Evolutionary conservation across 768 basidiomycete species (phyloP), one percentile per base, ranked within the genome.

Genomic region (Leccinum variicolor): DNA sequence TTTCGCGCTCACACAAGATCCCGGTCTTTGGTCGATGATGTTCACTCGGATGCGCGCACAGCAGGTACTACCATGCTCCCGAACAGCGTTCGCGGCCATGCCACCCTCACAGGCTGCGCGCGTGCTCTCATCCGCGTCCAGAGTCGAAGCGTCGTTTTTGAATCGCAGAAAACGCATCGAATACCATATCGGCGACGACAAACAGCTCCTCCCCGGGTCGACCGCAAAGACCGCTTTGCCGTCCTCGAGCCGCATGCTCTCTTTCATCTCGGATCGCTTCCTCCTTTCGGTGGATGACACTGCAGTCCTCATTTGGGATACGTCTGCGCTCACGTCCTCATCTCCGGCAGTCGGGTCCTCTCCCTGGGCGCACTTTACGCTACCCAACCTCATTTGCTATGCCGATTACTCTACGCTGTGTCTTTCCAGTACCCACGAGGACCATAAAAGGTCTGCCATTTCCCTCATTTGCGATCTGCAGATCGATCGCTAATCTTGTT

Each of bases 191-290:
- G 48, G 47, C 14, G 54, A 34, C 6, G 25, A 55, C 5, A 34
- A 33, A 28, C 49, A 39, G n/a, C 52, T 52, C 5, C 26, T 25
- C 29, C 11, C 21, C 17, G 11, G 11, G 23, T 51, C 47, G 45
- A 41, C 45, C 39, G n/a, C 21, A n/a, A n/a, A n/a, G 45, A 36
- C 33, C 28, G 5, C 53, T 7, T 28, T 56, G 1, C 43, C 47
- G 4, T 50, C 15, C 51, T 53, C 62, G 13, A 56, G 56, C 57
- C 50, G 51, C 49, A 46, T 50, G 17, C 54, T 69, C 29, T 19
- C 51, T 0, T 69, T 70, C 28, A 41, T 70, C n/a, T 58, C 59
- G 3, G 65, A 65, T 45, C 56, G 56, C 2, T 64, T 71, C 39
- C 29, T 69, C 4, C 58, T 71, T 23, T 59, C 61, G 8, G 68